A percentile compares a stretch with the other conserved stretches of the same genome.
Evolutionary conservation across 345 rosid genomes (phyloP).

Genomic region (Melaleuca alternifolia): DNA sequence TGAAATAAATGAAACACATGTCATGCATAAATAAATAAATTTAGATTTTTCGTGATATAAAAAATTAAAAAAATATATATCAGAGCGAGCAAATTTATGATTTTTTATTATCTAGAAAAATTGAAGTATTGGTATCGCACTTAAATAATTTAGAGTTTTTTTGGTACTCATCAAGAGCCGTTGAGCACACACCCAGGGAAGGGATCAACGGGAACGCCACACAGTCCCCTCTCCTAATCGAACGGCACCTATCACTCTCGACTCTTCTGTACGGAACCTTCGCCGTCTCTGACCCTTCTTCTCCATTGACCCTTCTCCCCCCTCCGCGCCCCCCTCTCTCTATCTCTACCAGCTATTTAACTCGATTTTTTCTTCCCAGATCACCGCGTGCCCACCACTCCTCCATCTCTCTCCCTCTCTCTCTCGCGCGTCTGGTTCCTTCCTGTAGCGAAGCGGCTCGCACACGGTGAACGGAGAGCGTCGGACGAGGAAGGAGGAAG

Average conservation of each 20-base stretch:
- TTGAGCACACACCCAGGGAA: not conserved
- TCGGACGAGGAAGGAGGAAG: not conserved
- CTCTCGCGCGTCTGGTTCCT: too few species aligned
- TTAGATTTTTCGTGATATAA: too few species aligned
- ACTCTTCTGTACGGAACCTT: not conserved
- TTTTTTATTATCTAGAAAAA: too few species aligned
- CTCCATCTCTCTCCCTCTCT: not conserved
- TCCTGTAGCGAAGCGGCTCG: not conserved
- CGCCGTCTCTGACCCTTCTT: not conserved
- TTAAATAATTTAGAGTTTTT: too few species aligned
- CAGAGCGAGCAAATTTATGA: too few species aligned
- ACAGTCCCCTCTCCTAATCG: not conserved
- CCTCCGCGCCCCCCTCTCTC: not conserved
- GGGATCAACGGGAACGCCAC: not conserved
- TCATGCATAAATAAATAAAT: too few species aligned
- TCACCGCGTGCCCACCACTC: not conserved
- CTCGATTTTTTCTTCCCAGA: not conserved
- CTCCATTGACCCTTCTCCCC: not conserved
- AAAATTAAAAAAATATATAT: too few species aligned
- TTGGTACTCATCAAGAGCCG: not conserved
- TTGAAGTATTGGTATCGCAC: too few species aligned
- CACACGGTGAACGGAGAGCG: not conserved
- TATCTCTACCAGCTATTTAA: not conserved
- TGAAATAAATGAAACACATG: too few species aligned
- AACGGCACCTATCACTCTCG: not conserved